Percentiles rank a stretch among this genome's conserved stretches.
phyloP scores from a whole-genome alignment of 1,284 basidiomycete genomes.

The Sanghuangporus sanghuang region DNA sequence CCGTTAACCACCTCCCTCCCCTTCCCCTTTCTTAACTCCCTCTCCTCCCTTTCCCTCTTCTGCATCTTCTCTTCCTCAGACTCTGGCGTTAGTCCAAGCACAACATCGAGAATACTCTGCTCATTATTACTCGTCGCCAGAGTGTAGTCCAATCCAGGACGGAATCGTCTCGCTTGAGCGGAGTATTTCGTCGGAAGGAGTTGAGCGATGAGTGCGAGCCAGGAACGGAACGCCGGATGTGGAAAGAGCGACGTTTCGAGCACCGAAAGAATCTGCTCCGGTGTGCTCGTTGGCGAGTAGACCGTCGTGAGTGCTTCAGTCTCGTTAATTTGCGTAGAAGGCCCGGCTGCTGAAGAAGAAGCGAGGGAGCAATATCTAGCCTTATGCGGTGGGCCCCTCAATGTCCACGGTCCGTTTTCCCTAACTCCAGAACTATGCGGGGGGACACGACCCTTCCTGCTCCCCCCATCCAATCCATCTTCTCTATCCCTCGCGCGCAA shows the following conservation, averaged over 20 bases:
- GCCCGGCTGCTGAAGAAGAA: slow-evolving; percentile 7
- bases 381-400: slow-evolving; percentile 90
- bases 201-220: slow-evolving; percentile 78
- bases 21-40: slow-evolving; percentile 25
- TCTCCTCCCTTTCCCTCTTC: slow-evolving; percentile 31
- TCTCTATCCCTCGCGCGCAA: slow-evolving; percentile 59
- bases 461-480: slow-evolving; percentile 58
- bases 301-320: slow-evolving; percentile 1
- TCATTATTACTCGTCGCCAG: slow-evolving; percentile 86
- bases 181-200: slow-evolving; percentile 73
- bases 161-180: slow-evolving; percentile 80
- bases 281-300: slow-evolving; percentile 28
- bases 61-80: slow-evolving; percentile 31
- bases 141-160: slow-evolving; percentile 94
- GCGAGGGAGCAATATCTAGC: slow-evolving; percentile 81
- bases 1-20: slow-evolving; percentile 17
- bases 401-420: slow-evolving; percentile 61
- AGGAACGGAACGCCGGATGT: slow-evolving; percentile 83
- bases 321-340: slow-evolving; percentile 21
- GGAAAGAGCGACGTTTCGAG: slow-evolving; percentile 76
- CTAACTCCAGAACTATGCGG: slow-evolving; percentile 44
- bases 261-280: slow-evolving; percentile 55
- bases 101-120: slow-evolving; percentile 82
- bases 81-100: slow-evolving; percentile 86
- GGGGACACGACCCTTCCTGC: slow-evolving; percentile 49